Conservation (phyloP, 805 yeast genomes). For the Yamadazyma laniorum region DNA sequence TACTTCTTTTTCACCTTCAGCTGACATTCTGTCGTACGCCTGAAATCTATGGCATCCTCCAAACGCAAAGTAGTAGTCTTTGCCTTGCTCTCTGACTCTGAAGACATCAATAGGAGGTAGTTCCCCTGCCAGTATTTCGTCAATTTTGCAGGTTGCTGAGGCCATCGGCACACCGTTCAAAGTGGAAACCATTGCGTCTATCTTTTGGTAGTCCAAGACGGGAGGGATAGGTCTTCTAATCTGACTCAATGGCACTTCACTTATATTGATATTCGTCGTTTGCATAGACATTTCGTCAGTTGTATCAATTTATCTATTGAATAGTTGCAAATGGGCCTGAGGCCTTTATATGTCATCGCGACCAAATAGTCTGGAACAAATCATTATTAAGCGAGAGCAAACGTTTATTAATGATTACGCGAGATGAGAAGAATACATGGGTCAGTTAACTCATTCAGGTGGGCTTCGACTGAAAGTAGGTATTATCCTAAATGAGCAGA, state of each 20-base stretch:
- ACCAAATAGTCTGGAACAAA: too few species aligned
- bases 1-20: slow-evolving; percentile 30
- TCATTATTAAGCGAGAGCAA: too few species aligned
- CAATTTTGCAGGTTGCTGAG: slow-evolving; percentile 56
- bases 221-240: slow-evolving; percentile 86
- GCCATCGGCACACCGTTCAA: slow-evolving; percentile 62
- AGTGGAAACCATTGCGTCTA: slow-evolving; percentile 76
- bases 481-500: too few species aligned
- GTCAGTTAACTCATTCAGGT: too few species aligned
- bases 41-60: slow-evolving; percentile 92
- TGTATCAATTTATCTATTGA: too few species aligned
- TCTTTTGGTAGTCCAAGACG: slow-evolving; percentile 69
- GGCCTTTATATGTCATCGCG: too few species aligned
- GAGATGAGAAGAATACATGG: too few species aligned
- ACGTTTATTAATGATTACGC: too few species aligned
- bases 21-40: slow-evolving; percentile 64
- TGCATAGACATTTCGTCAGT: slow-evolving; percentile 60
- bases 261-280: slow-evolving; percentile 52
- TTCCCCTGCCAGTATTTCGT: slow-evolving; percentile 55
- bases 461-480: too few species aligned
- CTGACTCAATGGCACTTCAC: slow-evolving; percentile 61
- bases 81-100: slow-evolving; percentile 61
- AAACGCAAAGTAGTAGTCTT: slow-evolving; percentile 70
- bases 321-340: background rate
- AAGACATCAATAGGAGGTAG: slow-evolving; percentile 83